Conservation (phyloP, 768 basidiomycete species). For the Pleurotus ostreatus region DNA sequence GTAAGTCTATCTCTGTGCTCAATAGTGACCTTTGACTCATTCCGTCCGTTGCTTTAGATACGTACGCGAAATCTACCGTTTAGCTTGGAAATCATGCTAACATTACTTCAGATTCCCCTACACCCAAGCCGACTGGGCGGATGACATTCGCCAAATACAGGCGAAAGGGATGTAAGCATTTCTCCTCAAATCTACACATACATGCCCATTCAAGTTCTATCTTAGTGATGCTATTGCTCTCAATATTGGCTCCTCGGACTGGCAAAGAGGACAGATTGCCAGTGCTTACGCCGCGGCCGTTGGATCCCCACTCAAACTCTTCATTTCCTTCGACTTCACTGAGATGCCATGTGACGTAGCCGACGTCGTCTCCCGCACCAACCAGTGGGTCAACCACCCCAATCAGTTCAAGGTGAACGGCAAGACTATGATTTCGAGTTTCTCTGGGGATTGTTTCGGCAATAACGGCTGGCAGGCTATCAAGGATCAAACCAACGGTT, state of each 20-base stretch:
- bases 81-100: not conserved
- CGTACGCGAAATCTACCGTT: conserved; percentile 25
- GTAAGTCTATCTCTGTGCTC: conserved; percentile 23
- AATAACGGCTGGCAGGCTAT: conserved; percentile 40
- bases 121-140: conserved; percentile 33
- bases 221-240: conserved; percentile 56
- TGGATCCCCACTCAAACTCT: conserved; percentile 44
- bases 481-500: conserved; percentile 43
- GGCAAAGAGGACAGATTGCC: conserved; percentile 43
- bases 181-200: not conserved
- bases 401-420: conserved; percentile 53
- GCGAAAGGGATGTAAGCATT: conserved; percentile 37
- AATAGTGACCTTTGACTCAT: not conserved
- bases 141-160: conserved; percentile 36
- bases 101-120: conserved; percentile 32
- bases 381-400: conserved; percentile 43
- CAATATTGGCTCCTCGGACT: conserved; percentile 54
- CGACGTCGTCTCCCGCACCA: conserved; percentile 38
- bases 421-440: conserved; percentile 58
- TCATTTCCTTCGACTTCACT: conserved; percentile 55
- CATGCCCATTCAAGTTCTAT: conserved; percentile 20
- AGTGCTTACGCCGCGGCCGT: conserved; percentile 48
- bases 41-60: conserved; percentile 26
- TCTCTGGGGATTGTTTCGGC: conserved; percentile 58
- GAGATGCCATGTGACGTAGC: conserved; percentile 43